Conservation (phyloP, 169 alveolate genomes). For the Cryptosporidium sp. region DNA sequence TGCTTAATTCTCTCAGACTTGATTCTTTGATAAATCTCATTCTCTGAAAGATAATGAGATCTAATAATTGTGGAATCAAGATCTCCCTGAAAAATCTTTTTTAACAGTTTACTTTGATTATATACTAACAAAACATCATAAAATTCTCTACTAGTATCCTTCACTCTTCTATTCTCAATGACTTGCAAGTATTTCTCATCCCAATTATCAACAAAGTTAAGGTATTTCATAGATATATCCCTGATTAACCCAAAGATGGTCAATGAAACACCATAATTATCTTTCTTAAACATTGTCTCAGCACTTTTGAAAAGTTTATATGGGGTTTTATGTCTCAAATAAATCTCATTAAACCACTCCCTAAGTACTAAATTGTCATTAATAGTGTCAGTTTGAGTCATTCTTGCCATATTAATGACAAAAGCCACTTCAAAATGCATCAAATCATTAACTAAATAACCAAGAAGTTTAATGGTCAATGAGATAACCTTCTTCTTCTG, state of each 20-base stretch:
- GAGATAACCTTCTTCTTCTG: neutral
- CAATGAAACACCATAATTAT: neutral
- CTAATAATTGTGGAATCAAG: neutral
- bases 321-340: neutral
- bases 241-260: neutral
- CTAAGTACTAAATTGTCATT: neutral
- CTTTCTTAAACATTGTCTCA: neutral
- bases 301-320: neutral
- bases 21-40: neutral
- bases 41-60: neutral
- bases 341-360: conserved; percentile 25
- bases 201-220: neutral
- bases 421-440: conserved; percentile 24
- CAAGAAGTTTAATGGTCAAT: neutral
- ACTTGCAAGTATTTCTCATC: neutral
- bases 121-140: conserved; percentile 29
- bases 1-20: neutral
- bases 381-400: neutral
- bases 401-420: conserved; percentile 4
- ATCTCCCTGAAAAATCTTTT: neutral
- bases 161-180: neutral
- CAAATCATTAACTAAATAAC: neutral
- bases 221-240: neutral
- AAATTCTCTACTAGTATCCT: neutral
- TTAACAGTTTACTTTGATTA: conserved; percentile 10